A percentile compares a stretch with the other conserved stretches of the same genome.
phyloP scores from a whole-genome alignment of 495 filamentous ascomycete species.

The Daldinia grandis region DNA sequence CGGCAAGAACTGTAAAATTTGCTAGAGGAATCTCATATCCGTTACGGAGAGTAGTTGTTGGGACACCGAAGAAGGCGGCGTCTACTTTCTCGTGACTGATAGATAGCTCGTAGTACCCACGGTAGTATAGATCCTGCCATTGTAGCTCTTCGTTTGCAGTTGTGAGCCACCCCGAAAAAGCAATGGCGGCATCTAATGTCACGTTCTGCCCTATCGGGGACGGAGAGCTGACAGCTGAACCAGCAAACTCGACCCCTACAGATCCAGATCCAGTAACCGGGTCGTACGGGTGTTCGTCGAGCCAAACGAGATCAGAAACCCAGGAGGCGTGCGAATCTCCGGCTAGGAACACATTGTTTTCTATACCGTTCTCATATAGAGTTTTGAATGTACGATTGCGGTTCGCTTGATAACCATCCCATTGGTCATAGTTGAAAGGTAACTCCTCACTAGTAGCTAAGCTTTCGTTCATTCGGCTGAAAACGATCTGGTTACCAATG shows the following conservation, averaged over 20 bases:
- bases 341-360: constrained; percentile 68
- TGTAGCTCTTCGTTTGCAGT: constrained; percentile 64
- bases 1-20: constrained; percentile 65
- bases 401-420: constrained; percentile 69
- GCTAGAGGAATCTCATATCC: constrained; percentile 65
- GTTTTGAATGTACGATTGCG: constrained; percentile 67
- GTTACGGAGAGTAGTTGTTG: constrained; percentile 52
- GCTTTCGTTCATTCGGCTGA: constrained; percentile 64
- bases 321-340: constrained; percentile 69
- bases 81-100: constrained; percentile 58
- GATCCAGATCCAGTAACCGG: constrained; percentile 60
- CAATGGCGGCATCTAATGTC: constrained; percentile 53
- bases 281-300: constrained; percentile 63
- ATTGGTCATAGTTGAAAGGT: constrained; percentile 67
- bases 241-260: constrained; percentile 70
- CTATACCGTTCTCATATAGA: constrained; percentile 65
- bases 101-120: constrained; percentile 66
- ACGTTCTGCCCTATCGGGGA: constrained; percentile 62
- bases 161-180: constrained; percentile 53
- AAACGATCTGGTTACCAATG: constrained; percentile 70
- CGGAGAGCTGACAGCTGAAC: constrained; percentile 64
- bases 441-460: constrained; percentile 54
- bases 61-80: constrained; percentile 65
- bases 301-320: constrained; percentile 69
- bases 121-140: constrained; percentile 71